Evolutionary conservation across 2,329 filamentous ascomycete species (phyloP).

Genomic region (Colletotrichum ledebouriae): DNA sequence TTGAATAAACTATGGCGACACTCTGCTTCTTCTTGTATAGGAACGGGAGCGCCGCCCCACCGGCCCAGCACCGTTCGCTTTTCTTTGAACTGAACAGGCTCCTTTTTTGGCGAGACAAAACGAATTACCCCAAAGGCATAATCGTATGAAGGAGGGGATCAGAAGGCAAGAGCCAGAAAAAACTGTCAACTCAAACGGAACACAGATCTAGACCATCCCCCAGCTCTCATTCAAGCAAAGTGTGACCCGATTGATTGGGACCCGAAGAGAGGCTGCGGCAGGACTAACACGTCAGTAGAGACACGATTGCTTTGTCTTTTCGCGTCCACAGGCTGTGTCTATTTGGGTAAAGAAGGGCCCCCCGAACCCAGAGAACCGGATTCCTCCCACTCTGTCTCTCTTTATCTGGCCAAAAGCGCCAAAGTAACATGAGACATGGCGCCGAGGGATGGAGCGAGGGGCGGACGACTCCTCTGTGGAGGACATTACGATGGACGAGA

Average conservation of each 20-base stretch:
- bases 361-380: conserved; percentile 32
- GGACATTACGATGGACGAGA: conserved; percentile 21
- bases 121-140: conserved; percentile 23
- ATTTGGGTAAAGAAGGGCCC: conserved; percentile 14
- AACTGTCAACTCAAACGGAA: conserved; percentile 18
- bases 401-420: conserved; percentile 27
- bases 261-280: conserved; percentile 31
- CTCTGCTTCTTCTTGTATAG: conserved; percentile 20
- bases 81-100: conserved; percentile 30
- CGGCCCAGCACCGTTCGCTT: conserved; percentile 7
- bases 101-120: conserved; percentile 26
- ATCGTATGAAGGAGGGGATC: neutral
- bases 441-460: conserved; percentile 15
- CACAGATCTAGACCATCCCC: conserved; percentile 20
- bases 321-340: conserved; percentile 2
- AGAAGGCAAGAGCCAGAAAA: conserved; percentile 5
- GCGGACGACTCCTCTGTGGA: conserved; percentile 13
- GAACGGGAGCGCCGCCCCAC: neutral
- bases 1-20: conserved; percentile 4
- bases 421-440: conserved; percentile 37
- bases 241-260: conserved; percentile 29
- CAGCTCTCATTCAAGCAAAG: neutral
- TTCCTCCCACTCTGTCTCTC: conserved; percentile 3
- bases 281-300: conserved; percentile 38
- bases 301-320: conserved; percentile 37